A percentile compares a stretch with the other conserved stretches of the same genome.
phyloP scores from a whole-genome alignment of 495 filamentous ascomycete species.

The Trichoderma erinaceum region DNA sequence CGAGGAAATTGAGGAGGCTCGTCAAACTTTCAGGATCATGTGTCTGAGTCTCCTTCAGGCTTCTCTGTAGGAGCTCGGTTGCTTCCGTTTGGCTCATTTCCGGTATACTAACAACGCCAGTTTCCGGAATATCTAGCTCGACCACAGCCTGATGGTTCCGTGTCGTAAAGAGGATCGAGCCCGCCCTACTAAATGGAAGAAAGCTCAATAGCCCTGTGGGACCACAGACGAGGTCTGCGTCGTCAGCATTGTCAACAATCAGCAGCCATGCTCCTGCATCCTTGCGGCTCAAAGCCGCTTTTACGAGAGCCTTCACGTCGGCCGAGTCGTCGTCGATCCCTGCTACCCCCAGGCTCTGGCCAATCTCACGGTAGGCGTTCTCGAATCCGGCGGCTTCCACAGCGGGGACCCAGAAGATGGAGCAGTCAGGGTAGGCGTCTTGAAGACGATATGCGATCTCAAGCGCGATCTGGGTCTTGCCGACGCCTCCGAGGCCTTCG shows the following conservation, averaged over 20 bases:
- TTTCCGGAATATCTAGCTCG: conserved; percentile 15
- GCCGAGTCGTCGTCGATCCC: conserved; percentile 15
- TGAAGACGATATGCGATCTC: conserved; percentile 38
- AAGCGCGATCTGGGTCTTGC: conserved; percentile 48
- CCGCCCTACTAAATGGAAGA: conserved; percentile 32
- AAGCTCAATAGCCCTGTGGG: conserved; percentile 20
- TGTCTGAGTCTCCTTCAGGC: conserved; percentile 18
- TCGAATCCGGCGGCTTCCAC: conserved; percentile 33
- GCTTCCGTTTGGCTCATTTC: conserved; percentile 30
- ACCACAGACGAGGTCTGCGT: conserved; percentile 31
- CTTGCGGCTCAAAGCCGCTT: conserved; percentile 28
- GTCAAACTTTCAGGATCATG: conserved; percentile 15
- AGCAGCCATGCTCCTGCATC: conserved; percentile 40
- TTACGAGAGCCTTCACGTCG: conserved; percentile 33
- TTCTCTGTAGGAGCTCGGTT: conserved; percentile 19
- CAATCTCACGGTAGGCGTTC: conserved; percentile 40
- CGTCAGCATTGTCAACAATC: conserved; percentile 49
- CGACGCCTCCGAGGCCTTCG: conserved; percentile 42
- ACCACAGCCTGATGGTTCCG: conserved; percentile 26
- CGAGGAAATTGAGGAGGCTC: conserved; percentile 34
- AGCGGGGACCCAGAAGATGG: conserved; percentile 45
- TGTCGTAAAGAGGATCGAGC: conserved; percentile 40
- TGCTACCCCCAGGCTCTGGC: conserved; percentile 25
- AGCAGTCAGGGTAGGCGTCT: conserved; percentile 31
- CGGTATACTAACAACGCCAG: conserved; percentile 20